phyloP scores from a whole-genome alignment of 2,329 filamentous ascomycete genomes.

The Pseudogymnoascus sp. region DNA sequence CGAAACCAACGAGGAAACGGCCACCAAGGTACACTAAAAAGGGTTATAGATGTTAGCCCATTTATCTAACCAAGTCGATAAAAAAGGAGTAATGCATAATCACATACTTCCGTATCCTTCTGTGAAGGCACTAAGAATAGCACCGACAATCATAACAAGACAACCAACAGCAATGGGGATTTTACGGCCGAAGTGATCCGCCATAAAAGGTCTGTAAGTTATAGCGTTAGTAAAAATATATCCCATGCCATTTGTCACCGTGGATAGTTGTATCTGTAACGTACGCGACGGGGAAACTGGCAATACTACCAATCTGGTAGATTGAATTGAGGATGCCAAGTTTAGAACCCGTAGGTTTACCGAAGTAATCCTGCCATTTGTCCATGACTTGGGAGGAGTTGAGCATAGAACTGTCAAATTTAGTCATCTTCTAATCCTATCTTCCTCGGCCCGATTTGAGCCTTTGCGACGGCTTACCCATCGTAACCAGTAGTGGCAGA shows the following conservation, averaged over 20 bases:
- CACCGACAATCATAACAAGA: conserved; percentile 33
- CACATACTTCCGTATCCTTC: conserved; percentile 33
- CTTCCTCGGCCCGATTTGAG: neutral
- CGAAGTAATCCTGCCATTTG: conserved; percentile 44
- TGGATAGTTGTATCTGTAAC: conserved; percentile 13
- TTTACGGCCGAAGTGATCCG: conserved; percentile 27
- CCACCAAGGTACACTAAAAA: conserved; percentile 47
- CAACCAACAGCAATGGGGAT: conserved; percentile 23
- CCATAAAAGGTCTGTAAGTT: conserved; percentile 30
- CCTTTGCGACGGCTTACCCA: conserved; percentile 13
- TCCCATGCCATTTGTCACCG: conserved; percentile 10
- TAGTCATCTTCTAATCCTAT: conserved; percentile 4
- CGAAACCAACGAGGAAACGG: conserved; percentile 58
- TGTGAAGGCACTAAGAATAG: conserved; percentile 32
- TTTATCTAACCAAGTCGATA: neutral
- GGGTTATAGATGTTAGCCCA: neutral
- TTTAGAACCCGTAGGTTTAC: conserved; percentile 30
- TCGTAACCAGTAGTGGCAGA: conserved; percentile 41
- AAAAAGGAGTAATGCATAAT: neutral
- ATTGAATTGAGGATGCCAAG: conserved; percentile 38
- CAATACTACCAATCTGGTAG: conserved; percentile 34
- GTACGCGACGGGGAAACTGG: conserved; percentile 28
- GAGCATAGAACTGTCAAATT: conserved; percentile 36
- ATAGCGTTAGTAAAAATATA: neutral
- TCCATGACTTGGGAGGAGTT: conserved; percentile 52